Conservation (phyloP, 2,329 filamentous ascomycete species). For the Penicillium rolfsii region DNA sequence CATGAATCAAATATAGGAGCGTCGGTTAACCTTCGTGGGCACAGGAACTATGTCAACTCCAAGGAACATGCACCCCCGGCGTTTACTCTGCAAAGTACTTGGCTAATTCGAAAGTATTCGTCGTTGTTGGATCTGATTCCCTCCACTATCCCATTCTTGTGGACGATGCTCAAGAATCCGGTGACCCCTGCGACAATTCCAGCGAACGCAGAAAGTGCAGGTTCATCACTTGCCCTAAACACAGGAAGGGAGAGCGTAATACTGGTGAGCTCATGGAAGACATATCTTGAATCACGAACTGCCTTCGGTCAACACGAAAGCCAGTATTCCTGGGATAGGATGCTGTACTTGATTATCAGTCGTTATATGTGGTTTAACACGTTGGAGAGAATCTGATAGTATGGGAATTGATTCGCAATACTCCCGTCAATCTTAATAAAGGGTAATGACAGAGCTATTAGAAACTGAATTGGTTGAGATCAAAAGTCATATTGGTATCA, state of each 20-base stretch:
- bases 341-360: slow-evolving; percentile 1
- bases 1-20: no score
- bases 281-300: not conserved
- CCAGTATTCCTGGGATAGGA: slow-evolving; percentile 5
- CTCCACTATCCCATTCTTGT: not conserved
- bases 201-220: not conserved
- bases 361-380: slow-evolving; percentile 8
- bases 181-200: not conserved
- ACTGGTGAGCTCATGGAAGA: slow-evolving; percentile 4
- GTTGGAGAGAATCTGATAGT: not conserved
- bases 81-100: slow-evolving; percentile 1
- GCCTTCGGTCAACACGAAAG: slow-evolving; percentile 4
- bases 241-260: not conserved
- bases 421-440: not conserved
- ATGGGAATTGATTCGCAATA: no score
- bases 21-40: not conserved
- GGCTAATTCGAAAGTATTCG: slow-evolving; percentile 4
- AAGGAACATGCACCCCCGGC: not conserved
- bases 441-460: not conserved
- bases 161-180: not conserved
- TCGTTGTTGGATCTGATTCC: not conserved
- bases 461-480: not conserved
- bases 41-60: not conserved
- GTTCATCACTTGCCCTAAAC: not conserved
- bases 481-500: not conserved